Evolutionary conservation across 1,139 yeast species (phyloP).

Genomic region (Taphrina deformans): DNA sequence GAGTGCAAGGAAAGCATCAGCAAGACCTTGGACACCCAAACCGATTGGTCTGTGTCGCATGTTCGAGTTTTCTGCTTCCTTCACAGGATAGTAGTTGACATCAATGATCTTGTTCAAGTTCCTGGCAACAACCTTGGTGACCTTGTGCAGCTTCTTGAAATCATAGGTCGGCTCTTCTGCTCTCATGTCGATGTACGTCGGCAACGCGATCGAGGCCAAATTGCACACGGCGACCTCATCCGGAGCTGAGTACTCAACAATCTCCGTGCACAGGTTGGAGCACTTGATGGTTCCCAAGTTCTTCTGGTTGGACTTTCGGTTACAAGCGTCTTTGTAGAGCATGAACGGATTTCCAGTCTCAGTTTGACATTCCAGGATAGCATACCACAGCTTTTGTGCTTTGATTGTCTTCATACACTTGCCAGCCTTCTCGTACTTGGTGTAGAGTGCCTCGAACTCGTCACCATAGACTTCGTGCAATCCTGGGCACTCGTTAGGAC

Average conservation of each 20-base stretch:
- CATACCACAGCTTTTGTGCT: constrained; percentile 87
- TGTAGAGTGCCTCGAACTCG: constrained; percentile 69
- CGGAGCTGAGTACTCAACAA: constrained; percentile 82
- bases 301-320: constrained; percentile 78
- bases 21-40: constrained; percentile 85
- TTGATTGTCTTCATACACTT: constrained; percentile 69
- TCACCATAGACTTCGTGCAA: constrained; percentile 77
- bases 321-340: constrained; percentile 87
- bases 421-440: constrained; percentile 68
- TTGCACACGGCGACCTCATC: constrained; percentile 91
- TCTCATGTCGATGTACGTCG: constrained; percentile 57
- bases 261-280: constrained; percentile 86
- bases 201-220: constrained; percentile 81
- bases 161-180: constrained; percentile 57
- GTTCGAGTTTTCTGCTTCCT: constrained; percentile 67
- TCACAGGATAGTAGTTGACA: constrained; percentile 74
- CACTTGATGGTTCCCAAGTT: constrained; percentile 84
- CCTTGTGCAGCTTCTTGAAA: constrained; percentile 67
- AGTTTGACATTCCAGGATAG: constrained; percentile 82
- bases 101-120: constrained; percentile 78
- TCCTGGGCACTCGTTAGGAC: constrained; percentile 88
- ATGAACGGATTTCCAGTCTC: constrained; percentile 93
- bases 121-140: constrained; percentile 69
- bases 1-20: constrained; percentile 76
- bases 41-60: constrained; percentile 82